Base-by-base conservation (phyloP, 257 asterid genomes). In the Przewalskia tangutica region DNA sequence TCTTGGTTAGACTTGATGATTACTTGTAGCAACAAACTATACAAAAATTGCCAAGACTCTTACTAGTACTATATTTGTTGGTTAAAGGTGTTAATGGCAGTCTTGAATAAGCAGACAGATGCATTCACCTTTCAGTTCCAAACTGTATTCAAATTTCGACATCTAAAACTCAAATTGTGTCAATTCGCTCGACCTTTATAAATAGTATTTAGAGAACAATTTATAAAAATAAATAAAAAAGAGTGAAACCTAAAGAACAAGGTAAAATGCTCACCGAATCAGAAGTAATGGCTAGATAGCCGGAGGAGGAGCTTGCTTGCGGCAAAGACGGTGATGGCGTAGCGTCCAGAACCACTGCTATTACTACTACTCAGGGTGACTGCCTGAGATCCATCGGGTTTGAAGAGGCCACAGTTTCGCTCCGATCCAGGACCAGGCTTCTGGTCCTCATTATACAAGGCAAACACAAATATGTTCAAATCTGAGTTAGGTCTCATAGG, bases 371-470 rank as follows among this genome's bases (percentile, higher is more conserved):
- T 77, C 40, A 8, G 20, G 51, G 82, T 77, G 38, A 73, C 51
- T 27, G 78, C 85, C 54, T 97, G 96, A 7, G 96, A 87, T 4
- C 93, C 92, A 12, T 94, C 97, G 12, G 98, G 97, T 88, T 93
- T 90, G 85, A 94, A 93, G 0, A 93, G 96, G 32, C 97, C 97
- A 78, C 91, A 91, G 58, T 94, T 94, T 85, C 97, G 89, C 90
- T 94, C 98, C 0, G 98, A 94, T 4, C 92, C 81, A 7, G 98
- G 98, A 7, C 98, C 98, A 55, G 97, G 92, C 92, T 94, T 94
- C 91, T 89, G 85, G 71, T 94, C 93, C 89, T 94, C 98, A 71
- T 94, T 94, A 77, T 93, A 94, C 86, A 94, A 50, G 8, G 97
- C 98, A 32, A 94, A 94, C 11, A 94, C 85, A 32, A 85, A 91